Conservation (phyloP, 2,329 filamentous ascomycete genomes). For the Aspergillus pseudoviridinutans region DNA sequence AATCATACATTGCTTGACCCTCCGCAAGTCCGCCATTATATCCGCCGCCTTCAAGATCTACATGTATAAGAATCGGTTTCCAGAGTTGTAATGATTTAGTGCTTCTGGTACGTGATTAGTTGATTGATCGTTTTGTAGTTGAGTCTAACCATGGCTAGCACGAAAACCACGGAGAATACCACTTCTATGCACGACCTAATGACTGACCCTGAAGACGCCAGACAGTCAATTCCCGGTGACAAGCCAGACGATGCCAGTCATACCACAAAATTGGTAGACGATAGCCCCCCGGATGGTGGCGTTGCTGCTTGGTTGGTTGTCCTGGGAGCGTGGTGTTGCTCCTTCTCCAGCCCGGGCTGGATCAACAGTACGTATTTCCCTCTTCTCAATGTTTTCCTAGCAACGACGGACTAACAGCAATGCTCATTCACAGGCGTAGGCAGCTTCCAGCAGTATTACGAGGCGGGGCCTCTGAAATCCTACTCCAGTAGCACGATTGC, state of each 20-base stretch:
- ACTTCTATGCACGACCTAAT: background rate
- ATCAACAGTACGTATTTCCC: constrained; percentile 3
- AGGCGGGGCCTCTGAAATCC: background rate
- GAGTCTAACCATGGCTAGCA: background rate
- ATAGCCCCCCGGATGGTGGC: background rate
- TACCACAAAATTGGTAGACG: background rate
- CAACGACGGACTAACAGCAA: too few relatives aligned
- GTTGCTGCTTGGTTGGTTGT: background rate
- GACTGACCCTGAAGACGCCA: background rate
- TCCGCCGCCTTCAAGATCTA: background rate
- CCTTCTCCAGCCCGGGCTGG: constrained; percentile 6
- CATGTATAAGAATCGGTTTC: too few relatives aligned
- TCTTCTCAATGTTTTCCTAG: background rate
- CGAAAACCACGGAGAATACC: background rate
- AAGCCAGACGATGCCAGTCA: background rate
- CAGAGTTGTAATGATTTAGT: too few relatives aligned
- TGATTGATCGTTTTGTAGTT: background rate
- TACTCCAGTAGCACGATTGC: constrained; percentile 10
- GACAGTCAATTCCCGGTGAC: background rate
- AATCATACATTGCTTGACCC: background rate
- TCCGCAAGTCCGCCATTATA: background rate
- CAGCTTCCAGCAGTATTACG: constrained; percentile 11
- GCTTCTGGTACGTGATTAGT: background rate
- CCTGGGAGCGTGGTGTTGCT: constrained; percentile 4
- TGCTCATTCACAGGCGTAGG: constrained; percentile 4